Conservation (phyloP, 202 grass and related monocot species). For the Elaeis oleifera region DNA sequence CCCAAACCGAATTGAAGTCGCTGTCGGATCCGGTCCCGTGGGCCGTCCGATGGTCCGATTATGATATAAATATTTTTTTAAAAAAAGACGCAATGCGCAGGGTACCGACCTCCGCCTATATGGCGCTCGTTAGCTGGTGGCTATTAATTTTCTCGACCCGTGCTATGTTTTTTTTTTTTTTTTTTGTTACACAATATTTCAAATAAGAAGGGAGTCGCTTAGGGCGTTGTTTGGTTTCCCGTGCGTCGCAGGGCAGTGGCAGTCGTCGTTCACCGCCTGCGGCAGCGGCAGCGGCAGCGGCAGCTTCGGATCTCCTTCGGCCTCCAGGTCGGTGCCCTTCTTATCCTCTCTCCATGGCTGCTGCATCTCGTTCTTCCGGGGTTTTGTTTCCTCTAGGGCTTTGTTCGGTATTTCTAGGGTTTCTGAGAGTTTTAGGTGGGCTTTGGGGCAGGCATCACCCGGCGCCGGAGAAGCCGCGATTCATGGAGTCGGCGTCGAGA, state of each 20-base stretch:
- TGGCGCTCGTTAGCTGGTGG: background rate
- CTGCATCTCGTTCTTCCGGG: background rate
- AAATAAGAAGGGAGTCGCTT: too few species aligned
- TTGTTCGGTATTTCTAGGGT: background rate
- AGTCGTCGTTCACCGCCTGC: conserved; percentile 22
- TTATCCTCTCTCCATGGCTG: background rate
- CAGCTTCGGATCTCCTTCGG: conserved; percentile 5
- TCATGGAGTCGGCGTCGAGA: conserved; percentile 82
- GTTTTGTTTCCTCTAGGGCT: background rate
- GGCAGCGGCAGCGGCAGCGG: conserved; percentile 21
- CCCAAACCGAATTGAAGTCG: conserved; percentile 21
- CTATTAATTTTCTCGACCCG: too few species aligned
- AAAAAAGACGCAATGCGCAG: background rate
- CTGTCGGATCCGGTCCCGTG: background rate
- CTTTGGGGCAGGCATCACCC: conserved; percentile 17
- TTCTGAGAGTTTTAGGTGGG: background rate
- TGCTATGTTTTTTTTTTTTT: too few species aligned
- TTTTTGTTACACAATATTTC: too few species aligned
- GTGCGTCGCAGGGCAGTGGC: conserved; percentile 24
- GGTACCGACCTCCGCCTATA: too few species aligned
- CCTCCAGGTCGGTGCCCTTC: conserved; percentile 20
- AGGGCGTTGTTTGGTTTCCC: background rate
- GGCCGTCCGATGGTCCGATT: too few species aligned
- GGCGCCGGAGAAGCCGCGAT: conserved; percentile 35
- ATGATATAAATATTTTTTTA: too few species aligned